phyloP scores from a whole-genome alignment of 225 moss, liverwort and hornwort species.

The Pseudisothecium myosuroides region DNA sequence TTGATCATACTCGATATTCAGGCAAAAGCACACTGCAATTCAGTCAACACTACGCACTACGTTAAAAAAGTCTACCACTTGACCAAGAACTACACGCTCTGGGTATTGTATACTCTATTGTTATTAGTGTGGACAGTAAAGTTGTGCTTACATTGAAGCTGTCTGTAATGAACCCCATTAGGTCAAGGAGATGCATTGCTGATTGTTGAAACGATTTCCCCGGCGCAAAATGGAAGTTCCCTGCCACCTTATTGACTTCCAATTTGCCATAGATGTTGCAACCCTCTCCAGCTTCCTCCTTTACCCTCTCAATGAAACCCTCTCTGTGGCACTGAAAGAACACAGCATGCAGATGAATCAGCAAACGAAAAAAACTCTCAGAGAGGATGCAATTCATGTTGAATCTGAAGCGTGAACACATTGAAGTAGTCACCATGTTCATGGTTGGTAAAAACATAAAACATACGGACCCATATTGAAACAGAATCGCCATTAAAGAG shows the following conservation, averaged over 20 bases:
- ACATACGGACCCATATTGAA: neutral
- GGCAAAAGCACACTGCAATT: neutral
- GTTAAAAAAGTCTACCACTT: neutral
- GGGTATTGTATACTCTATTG: neutral
- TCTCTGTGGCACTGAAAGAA: slow-evolving; percentile 87
- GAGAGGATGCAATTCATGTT: neutral
- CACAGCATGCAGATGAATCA: neutral
- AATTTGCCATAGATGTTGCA: slow-evolving; percentile 94
- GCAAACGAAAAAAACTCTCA: neutral
- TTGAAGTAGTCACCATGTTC: neutral
- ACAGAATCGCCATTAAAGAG: neutral
- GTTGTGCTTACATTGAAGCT: slow-evolving; percentile 58
- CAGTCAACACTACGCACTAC: neutral
- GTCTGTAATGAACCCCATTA: slow-evolving; percentile 73
- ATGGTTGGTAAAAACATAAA: neutral
- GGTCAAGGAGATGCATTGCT: slow-evolving; percentile 86
- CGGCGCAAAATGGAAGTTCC: slow-evolving; percentile 96
- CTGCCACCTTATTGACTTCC: slow-evolving; percentile 99
- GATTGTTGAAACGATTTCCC: slow-evolving; percentile 98
- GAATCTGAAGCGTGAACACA: neutral
- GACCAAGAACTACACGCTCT: neutral
- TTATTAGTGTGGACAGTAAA: neutral
- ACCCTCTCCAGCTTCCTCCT: slow-evolving; percentile 96
- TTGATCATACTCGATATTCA: neutral
- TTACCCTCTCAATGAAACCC: slow-evolving; percentile 87